Conservation (phyloP, 345 rosid genomes). For the Isatis tinctoria region DNA sequence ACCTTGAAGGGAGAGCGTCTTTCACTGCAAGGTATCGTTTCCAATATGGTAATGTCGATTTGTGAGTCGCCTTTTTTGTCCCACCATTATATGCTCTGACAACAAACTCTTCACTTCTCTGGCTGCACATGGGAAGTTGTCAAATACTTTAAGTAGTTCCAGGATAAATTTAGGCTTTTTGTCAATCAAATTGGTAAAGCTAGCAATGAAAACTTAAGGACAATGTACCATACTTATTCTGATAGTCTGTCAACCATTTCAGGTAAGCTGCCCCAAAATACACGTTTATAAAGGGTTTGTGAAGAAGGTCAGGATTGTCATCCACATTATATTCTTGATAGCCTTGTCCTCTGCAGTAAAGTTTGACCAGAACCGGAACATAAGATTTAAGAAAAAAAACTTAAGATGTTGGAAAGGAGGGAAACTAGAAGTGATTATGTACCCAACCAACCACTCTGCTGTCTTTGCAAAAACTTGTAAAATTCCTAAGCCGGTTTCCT, state of each 20-base stretch:
- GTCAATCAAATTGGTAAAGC: neutral
- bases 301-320: constrained; percentile 60
- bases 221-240: constrained; percentile 46
- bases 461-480: constrained; percentile 75
- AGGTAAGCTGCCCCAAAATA: constrained; percentile 93
- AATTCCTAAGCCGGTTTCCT: constrained; percentile 65
- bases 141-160: neutral
- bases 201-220: neutral
- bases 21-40: constrained; percentile 70
- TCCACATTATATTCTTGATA: constrained; percentile 51
- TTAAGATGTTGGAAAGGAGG: neutral
- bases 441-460: constrained; percentile 74
- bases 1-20: constrained; percentile 78
- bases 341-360: constrained; percentile 58
- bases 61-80: constrained; percentile 72
- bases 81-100: constrained; percentile 85
- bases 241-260: constrained; percentile 69
- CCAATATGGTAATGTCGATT: constrained; percentile 88
- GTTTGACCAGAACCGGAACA: constrained; percentile 11
- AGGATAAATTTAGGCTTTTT: neutral
- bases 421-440: constrained; percentile 5
- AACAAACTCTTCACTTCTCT: constrained; percentile 81
- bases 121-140: constrained; percentile 43
- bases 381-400: neutral
- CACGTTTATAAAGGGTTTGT: constrained; percentile 71